Evolutionary conservation across 257 asterid genomes (phyloP).

Genomic region (Salvia miltiorrhiza): DNA sequence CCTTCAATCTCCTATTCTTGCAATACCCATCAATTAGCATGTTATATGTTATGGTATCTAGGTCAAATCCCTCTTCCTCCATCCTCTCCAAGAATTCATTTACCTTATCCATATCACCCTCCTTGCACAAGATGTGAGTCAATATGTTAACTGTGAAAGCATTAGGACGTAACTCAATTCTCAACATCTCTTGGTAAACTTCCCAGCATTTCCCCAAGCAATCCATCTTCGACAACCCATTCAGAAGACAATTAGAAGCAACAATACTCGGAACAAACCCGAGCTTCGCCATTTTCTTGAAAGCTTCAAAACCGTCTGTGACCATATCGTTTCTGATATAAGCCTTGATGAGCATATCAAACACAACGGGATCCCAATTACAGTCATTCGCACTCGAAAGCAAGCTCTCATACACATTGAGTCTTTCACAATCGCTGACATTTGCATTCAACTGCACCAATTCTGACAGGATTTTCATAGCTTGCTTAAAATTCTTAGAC

Average conservation of each 20-base stretch:
- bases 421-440: constrained; percentile 15
- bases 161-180: constrained; percentile 62
- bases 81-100: constrained; percentile 64
- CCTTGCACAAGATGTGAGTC: constrained; percentile 59
- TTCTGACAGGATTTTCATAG: constrained; percentile 59
- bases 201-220: constrained; percentile 67
- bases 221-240: constrained; percentile 54
- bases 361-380: constrained; percentile 83
- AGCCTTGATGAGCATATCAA: constrained; percentile 90
- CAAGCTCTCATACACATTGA: constrained; percentile 47
- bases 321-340: constrained; percentile 58
- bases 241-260: constrained; percentile 57
- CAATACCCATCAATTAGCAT: constrained; percentile 70
- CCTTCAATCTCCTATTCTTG: constrained; percentile 65
- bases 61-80: constrained; percentile 86
- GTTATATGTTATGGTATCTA: constrained; percentile 73
- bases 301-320: constrained; percentile 47
- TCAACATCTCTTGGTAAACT: constrained; percentile 53
- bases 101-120: constrained; percentile 60
- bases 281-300: constrained; percentile 41
- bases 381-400: constrained; percentile 43
- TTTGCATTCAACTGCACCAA: constrained; percentile 40
- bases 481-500: constrained; percentile 55
- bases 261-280: constrained; percentile 66
- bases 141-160: constrained; percentile 72